Evolutionary conservation across 306 rosid genomes (phyloP).

Genomic region (Lathyrus oleraceus): DNA sequence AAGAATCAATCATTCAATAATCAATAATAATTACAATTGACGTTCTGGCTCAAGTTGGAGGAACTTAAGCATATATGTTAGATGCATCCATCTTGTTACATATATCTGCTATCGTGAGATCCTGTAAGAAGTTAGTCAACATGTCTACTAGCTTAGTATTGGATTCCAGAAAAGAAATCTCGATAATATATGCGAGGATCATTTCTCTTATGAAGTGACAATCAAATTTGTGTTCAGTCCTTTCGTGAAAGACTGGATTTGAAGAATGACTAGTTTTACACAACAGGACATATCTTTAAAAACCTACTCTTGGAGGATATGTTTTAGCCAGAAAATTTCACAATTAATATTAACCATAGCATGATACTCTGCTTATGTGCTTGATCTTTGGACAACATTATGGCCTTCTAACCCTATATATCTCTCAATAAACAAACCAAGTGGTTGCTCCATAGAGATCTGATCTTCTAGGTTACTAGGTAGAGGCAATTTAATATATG

Average conservation of each 20-base stretch:
- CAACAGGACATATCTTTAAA: not conserved
- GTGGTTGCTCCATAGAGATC: no score
- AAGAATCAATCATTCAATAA: not conserved
- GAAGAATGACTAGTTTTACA: not conserved
- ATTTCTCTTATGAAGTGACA: not conserved
- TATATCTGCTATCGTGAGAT: not conserved
- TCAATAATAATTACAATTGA: not conserved
- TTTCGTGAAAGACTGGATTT: not conserved
- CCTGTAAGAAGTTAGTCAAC: not conserved
- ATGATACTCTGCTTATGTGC: no score
- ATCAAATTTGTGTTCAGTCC: not conserved
- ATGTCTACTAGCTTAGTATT: not conserved
- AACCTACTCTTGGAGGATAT: not conserved
- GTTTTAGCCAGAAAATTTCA: no score
- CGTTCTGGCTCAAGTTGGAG: no score
- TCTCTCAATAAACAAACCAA: no score
- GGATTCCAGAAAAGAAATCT: not conserved
- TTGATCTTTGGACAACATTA: no score
- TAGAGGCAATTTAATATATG: no score
- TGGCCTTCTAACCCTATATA: no score
- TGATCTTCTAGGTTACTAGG: no score
- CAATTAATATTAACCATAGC: no score
- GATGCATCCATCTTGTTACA: not conserved
- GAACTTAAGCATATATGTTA: not conserved
- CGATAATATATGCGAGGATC: not conserved